These are phyloP conservation scores for Chrysoporthe deuterocubensis DNA, from an alignment of 2,329 filamentous ascomycete species.

Conservation along the genomic window DNA sequence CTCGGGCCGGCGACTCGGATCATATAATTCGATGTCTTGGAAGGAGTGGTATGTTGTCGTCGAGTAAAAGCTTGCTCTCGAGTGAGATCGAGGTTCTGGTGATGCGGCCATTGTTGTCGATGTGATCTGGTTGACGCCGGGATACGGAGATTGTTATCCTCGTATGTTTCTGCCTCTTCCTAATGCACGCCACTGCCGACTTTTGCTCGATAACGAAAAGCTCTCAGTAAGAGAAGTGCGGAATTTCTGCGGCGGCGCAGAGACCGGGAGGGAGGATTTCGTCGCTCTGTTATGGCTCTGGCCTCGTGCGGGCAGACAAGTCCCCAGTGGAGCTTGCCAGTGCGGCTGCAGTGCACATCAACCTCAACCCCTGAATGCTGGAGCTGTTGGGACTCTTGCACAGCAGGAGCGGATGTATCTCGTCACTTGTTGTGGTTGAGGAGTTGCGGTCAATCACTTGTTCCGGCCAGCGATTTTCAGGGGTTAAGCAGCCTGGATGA, in stretches of 20 bases:
- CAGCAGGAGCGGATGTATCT: slow-evolving; percentile 8
- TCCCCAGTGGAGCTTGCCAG: slow-evolving; percentile 22
- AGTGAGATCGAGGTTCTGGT: slow-evolving; percentile 33
- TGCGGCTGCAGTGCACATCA: slow-evolving; percentile 14
- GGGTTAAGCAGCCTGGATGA: slow-evolving; percentile 11
- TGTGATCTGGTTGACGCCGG: slow-evolving; percentile 4
- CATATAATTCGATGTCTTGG: slow-evolving; percentile 52
- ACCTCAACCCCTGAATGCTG: slow-evolving; percentile 25
- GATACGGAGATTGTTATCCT: background rate
- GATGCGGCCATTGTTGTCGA: slow-evolving; percentile 22
- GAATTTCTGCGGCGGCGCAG: background rate
- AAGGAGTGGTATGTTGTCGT: slow-evolving; percentile 61
- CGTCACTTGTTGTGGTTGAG: background rate
- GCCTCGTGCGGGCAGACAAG: slow-evolving; percentile 20
- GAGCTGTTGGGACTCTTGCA: slow-evolving; percentile 6
- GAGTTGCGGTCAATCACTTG: slow-evolving; percentile 24
- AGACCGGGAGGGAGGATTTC: slow-evolving; percentile 10
- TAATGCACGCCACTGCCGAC: no score
- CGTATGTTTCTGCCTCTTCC: background rate
- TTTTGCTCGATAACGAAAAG: background rate
- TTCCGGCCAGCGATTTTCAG: background rate
- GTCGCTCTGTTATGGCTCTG: slow-evolving; percentile 23
- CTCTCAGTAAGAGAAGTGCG: background rate
- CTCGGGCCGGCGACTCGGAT: slow-evolving; percentile 41
- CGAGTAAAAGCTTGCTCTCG: slow-evolving; percentile 49